Evolutionary conservation across 23 red algal species (phyloP).

Genomic region (Gracilariopsis chorda): DNA sequence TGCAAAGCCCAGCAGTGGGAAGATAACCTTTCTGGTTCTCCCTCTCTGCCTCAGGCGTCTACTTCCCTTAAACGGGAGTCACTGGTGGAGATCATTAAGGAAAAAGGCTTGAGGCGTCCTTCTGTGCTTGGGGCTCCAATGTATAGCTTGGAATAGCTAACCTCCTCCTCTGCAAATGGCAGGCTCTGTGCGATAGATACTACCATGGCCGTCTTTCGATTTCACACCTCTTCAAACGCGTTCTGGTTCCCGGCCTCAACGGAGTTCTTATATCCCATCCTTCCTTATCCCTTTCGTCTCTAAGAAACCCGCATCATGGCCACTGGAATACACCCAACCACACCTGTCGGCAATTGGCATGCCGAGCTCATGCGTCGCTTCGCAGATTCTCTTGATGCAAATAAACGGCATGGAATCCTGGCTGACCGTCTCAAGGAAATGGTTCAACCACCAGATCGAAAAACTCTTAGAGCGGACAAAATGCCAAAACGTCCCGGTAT

Average conservation of each 20-base stretch:
- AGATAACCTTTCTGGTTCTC: background rate
- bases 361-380: conserved; percentile 49
- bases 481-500: conserved; percentile 50
- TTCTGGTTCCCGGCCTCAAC: no score
- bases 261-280: no score
- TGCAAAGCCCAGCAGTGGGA: background rate
- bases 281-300: no score
- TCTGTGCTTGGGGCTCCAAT: background rate
- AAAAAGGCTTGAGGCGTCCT: background rate
- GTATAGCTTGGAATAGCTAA: conserved; percentile 5
- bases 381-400: no score
- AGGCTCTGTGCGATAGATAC: background rate
- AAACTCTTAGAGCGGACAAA: no score
- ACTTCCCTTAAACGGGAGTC: background rate
- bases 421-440: conserved; percentile 18
- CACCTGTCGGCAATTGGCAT: background rate
- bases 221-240: no score
- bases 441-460: background rate
- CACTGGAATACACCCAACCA: no score
- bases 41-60: background rate
- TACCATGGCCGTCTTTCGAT: no score
- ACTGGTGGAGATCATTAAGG: background rate
- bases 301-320: no score
- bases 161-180: background rate
- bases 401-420: conserved; percentile 23